Evolutionary conservation across 768 basidiomycete species (phyloP), one percentile per base, ranked within the genome.

Genomic region (Gloeopeniophorella convolvens): DNA sequence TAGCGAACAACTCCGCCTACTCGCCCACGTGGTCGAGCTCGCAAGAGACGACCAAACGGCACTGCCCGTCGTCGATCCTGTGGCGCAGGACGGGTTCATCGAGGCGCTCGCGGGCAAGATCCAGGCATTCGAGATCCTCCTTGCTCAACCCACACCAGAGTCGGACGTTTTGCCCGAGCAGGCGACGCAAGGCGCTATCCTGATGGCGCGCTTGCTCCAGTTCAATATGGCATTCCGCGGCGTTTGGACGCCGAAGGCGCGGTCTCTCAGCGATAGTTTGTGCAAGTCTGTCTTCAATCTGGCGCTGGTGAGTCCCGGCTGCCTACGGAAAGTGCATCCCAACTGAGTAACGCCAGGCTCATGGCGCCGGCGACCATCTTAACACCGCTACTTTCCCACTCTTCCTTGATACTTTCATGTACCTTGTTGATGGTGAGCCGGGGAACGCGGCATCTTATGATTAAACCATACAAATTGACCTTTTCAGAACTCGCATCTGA

Each of bases 391-490:
- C 76, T 37, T 89, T 81, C 65, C 75, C 83, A 0, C 62, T 89
- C 35, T 66, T 89, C 27, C 64, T 88, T 20, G 88, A 91, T 67
- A 89, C 88, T 3, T 66, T 86, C 1, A 79, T 80, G 58, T 85
- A 82, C 60, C 65, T 87, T 7, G 71, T 85, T 26, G 89, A 90
- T 60, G 88, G 88, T 87, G 58, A 50, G 74, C 54, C 45, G 31
- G 21, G 13, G n/a, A n/a, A n/a, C n/a, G n/a, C n/a, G n/a, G n/a
- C n/a, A n/a, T n/a, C n/a, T n/a, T n/a, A n/a, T n/a, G n/a, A n/a
- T n/a, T n/a, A n/a, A n/a, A n/a, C n/a, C n/a, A n/a, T n/a, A n/a
- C n/a, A n/a, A n/a, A n/a, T n/a, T n/a, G n/a, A 0, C 48, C 33
- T n/a, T 37, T 35, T 6, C 58, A 89, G 87, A 89, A 62, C 73